phyloP scores from a whole-genome alignment of 257 asterid genomes.

The Lavandula angustifolia region DNA sequence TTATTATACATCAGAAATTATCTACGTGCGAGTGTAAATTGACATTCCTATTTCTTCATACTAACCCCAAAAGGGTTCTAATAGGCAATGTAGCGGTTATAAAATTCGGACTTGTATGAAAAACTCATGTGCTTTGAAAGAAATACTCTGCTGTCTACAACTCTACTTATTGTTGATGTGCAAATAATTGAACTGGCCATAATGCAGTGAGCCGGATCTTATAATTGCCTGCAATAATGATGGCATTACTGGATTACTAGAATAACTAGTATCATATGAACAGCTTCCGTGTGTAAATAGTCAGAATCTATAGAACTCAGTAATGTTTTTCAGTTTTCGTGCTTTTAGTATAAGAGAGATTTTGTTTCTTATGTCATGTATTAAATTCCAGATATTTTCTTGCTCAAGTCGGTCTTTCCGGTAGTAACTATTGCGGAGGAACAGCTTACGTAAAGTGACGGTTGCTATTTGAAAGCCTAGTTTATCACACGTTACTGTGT shows the following conservation, averaged over 20 bases:
- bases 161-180: neutral
- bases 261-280: neutral
- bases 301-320: neutral
- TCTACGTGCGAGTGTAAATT: neutral
- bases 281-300: neutral
- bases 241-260: neutral
- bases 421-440: neutral
- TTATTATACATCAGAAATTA: neutral
- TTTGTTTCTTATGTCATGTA: neutral
- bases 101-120: neutral
- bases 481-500: neutral
- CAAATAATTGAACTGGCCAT: neutral
- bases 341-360: neutral
- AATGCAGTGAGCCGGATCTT: slow-evolving; percentile 8
- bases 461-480: slow-evolving; percentile 6
- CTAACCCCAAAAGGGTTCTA: neutral
- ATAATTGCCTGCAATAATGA: neutral
- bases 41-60: neutral
- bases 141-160: neutral
- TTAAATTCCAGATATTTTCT: neutral
- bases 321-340: slow-evolving; percentile 1
- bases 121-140: neutral
- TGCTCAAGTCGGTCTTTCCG: slow-evolving; percentile 8
- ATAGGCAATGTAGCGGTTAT: neutral
- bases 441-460: neutral